These are phyloP conservation scores for Apiospora kogelbergensis DNA, from an alignment of 2,329 filamentous ascomycete genomes.

Conservation along the genomic window DNA sequence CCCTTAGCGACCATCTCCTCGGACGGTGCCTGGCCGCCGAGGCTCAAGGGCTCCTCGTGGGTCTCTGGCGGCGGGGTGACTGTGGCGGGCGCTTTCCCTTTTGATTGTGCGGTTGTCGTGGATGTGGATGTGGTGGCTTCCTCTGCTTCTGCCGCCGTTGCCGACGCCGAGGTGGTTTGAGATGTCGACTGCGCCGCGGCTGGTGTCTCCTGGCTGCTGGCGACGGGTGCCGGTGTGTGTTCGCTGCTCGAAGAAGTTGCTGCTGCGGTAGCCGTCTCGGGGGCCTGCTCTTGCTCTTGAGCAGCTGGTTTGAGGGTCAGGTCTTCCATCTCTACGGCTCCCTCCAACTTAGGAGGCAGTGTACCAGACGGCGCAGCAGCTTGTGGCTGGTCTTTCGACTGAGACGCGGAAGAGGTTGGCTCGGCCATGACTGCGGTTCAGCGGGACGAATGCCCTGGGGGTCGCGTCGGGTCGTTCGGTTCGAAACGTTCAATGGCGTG, in stretches of 20 bases:
- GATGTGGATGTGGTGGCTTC: not conserved
- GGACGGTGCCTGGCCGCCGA: not conserved
- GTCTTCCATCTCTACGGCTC: not conserved
- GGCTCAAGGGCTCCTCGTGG: not conserved
- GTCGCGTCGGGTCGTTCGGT: not conserved
- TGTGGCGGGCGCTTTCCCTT: not conserved
- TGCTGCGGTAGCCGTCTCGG: no score
- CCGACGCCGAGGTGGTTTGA: not conserved
- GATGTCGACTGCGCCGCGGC: not conserved
- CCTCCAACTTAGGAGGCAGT: not conserved
- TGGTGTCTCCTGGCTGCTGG: not conserved
- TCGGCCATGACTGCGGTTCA: not conserved
- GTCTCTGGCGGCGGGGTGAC: not conserved
- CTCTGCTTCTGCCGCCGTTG: not conserved
- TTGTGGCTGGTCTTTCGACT: not conserved
- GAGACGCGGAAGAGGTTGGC: not conserved
- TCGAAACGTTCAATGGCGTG: not conserved
- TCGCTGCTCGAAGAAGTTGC: not conserved
- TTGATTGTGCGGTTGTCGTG: not conserved
- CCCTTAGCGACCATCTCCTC: not conserved
- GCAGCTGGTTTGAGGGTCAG: not conserved
- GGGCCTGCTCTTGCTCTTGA: not conserved
- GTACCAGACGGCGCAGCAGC: not conserved
- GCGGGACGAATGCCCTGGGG: not conserved
- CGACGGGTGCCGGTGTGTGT: not conserved